Base-by-base conservation (phyloP, 768 basidiomycete genomes). In the Paxillus rubicundulus region DNA sequence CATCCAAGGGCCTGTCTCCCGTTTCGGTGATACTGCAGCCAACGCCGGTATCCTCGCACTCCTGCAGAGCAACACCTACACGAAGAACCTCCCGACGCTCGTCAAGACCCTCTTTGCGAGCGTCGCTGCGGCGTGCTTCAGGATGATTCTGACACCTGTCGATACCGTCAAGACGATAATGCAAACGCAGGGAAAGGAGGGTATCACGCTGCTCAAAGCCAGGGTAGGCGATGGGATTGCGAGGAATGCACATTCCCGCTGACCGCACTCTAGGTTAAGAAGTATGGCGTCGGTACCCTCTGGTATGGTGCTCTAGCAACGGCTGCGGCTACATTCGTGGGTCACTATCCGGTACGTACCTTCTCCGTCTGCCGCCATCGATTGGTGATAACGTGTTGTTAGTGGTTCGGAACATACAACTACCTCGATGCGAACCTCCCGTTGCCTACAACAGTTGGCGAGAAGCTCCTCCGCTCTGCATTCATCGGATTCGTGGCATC, bases 131-230 rank as follows among this genome's bases (percentile, higher is more conserved):
- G 94, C 95, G 0, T 74, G 76, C 10, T 97, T 96, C 70, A 75
- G 95, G 47, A 97, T 97, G 84, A 73, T 87, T n/a, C 72, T 98
- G 33, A 96, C 91, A 0, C 96, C 96, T 0, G 80, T 98, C 46
- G 95, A 98, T 70, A 95, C 95, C 1, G 62, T 97, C 57, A 97
- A 98, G 79, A 98, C 96, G 4, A 98, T 93, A 1, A 74, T 98
- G 71, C 96, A 98, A 71, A 89, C 96, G 0, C 86, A 95, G 62
- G 95, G 95, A 12, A 81, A 77, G 56, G 67, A 72, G 1, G 95
- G 90, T 0, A 72, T 86, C 49, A 62, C 66, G 30, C 80, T 98
- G 45, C 73, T 98, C 34, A 78, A 74, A 52, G 74, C 77, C 3
- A 77, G 95, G 58, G 84, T 92, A 56, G 45, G 77, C 65, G 27